These are phyloP conservation scores for Globisporangium mamillatum DNA, from an alignment of 352 stramenopile genomes.

Conservation along the genomic window DNA sequence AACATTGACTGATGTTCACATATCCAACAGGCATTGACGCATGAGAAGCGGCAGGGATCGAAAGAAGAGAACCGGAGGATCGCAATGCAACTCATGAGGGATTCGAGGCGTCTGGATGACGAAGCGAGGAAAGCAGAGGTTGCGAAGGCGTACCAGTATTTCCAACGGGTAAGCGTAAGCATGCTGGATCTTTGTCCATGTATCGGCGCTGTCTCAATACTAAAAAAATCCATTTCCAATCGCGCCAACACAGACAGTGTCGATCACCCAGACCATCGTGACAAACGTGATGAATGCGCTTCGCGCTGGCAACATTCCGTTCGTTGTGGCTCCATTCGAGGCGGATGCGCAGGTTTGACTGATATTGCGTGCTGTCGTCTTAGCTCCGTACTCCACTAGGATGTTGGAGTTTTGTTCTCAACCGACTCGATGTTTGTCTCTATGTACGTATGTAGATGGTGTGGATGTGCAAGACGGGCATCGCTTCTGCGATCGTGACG, in stretches of 20 bases:
- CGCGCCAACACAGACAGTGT: constrained; percentile 39
- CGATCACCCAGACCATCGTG: constrained; percentile 62
- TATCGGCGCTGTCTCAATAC: too few relatives aligned
- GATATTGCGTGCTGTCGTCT: too few relatives aligned
- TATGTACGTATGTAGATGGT: constrained; percentile 42
- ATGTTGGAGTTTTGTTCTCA: too few relatives aligned
- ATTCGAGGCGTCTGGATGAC: constrained; percentile 43
- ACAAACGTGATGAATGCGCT: constrained; percentile 57
- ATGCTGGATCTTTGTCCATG: background rate
- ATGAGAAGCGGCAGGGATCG: constrained; percentile 53
- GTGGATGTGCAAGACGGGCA: constrained; percentile 68
- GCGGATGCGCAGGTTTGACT: constrained; percentile 52
- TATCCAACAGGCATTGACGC: constrained; percentile 43
- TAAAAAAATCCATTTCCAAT: background rate
- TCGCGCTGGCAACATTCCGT: constrained; percentile 36
- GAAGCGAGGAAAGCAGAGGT: constrained; percentile 49
- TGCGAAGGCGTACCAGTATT: constrained; percentile 53
- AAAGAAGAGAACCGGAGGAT: constrained; percentile 60
- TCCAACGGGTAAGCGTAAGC: constrained; percentile 34
- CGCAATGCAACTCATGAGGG: constrained; percentile 48
- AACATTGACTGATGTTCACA: background rate
- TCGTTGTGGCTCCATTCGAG: constrained; percentile 76
- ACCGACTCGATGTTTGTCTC: background rate
- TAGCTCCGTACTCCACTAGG: too few relatives aligned
- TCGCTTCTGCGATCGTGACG: constrained; percentile 65